Percentiles rank a stretch among this genome's conserved stretches.
phyloP scores from a whole-genome alignment of 2,329 filamentous ascomycete genomes.

The Fusarium haematococcum region DNA sequence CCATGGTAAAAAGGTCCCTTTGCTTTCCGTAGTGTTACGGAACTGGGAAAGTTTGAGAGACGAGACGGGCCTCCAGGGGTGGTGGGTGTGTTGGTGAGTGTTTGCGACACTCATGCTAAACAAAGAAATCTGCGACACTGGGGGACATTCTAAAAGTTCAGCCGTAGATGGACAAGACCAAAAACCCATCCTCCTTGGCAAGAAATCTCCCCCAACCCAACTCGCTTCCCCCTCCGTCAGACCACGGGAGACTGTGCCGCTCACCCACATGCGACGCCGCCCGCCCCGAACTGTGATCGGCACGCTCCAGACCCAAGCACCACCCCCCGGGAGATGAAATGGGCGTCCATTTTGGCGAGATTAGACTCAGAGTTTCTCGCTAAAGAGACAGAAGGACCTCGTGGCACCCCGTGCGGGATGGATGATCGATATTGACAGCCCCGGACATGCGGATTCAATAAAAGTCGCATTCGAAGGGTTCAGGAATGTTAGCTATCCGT shows the following conservation, averaged over 20 bases:
- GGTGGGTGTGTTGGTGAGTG: neutral
- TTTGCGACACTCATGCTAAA: neutral
- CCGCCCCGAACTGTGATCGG: conserved; percentile 39
- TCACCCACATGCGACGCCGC: conserved; percentile 18
- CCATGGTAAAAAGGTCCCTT: neutral
- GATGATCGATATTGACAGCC: neutral
- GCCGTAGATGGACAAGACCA: neutral
- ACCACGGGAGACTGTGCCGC: conserved; percentile 21
- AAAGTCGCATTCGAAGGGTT: neutral
- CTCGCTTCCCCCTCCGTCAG: conserved; percentile 7
- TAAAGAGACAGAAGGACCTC: conserved; percentile 1
- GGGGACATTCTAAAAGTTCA: conserved; percentile 13
- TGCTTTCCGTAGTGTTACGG: neutral
- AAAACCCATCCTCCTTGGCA: neutral
- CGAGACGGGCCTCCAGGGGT: neutral
- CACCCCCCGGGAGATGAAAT: neutral
- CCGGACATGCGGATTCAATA: neutral
- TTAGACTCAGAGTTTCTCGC: conserved; percentile 6
- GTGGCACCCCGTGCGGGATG: conserved; percentile 3
- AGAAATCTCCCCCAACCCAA: conserved; percentile 43
- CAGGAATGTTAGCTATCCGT: neutral
- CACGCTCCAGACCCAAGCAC: neutral
- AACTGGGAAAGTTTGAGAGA: neutral
- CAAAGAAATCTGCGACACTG: neutral
- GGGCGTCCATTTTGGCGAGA: neutral